These are phyloP conservation scores for Monotropa hypopitys DNA, from an alignment of 179 eudicot genomes.

Conservation along the genomic window DNA sequence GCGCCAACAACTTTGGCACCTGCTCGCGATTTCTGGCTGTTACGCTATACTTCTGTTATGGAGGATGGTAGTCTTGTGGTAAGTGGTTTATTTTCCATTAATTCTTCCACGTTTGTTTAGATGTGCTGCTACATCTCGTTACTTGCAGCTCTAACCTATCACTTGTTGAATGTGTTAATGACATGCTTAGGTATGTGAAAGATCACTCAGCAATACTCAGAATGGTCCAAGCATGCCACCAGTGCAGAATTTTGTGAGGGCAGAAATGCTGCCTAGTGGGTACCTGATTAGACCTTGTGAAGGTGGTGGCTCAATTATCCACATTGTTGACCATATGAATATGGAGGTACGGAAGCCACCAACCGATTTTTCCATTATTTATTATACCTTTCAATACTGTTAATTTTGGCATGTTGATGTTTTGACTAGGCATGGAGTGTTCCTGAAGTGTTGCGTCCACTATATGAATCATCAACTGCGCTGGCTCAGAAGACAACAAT, in stretches of 20 bases:
- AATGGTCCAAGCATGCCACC: constrained; percentile 91
- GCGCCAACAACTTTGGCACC: constrained; percentile 95
- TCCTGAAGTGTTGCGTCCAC: constrained; percentile 72
- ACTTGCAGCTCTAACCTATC: neutral
- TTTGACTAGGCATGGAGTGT: constrained; percentile 65
- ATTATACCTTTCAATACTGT: neutral
- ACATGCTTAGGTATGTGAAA: constrained; percentile 60
- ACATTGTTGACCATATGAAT: constrained; percentile 86
- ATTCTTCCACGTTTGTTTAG: neutral
- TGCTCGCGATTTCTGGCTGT: constrained; percentile 88
- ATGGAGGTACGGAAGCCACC: constrained; percentile 43
- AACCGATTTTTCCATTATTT: neutral
- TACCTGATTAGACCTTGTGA: constrained; percentile 89
- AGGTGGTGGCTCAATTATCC: constrained; percentile 87
- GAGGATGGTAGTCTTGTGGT: constrained; percentile 95
- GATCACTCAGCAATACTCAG: constrained; percentile 82
- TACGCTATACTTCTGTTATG: constrained; percentile 76
- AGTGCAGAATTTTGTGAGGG: constrained; percentile 74
- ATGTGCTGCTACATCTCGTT: neutral
- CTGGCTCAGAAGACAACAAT: constrained; percentile 72
- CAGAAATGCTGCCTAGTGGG: constrained; percentile 87
- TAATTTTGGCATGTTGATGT: neutral
- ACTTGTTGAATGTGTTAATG: neutral
- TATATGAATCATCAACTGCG: constrained; percentile 66
- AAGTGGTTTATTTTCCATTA: constrained; percentile 7